Evolutionary conservation across 768 basidiomycete species (phyloP), one percentile per base, ranked within the genome.

Genomic region (Galerina sulciceps): DNA sequence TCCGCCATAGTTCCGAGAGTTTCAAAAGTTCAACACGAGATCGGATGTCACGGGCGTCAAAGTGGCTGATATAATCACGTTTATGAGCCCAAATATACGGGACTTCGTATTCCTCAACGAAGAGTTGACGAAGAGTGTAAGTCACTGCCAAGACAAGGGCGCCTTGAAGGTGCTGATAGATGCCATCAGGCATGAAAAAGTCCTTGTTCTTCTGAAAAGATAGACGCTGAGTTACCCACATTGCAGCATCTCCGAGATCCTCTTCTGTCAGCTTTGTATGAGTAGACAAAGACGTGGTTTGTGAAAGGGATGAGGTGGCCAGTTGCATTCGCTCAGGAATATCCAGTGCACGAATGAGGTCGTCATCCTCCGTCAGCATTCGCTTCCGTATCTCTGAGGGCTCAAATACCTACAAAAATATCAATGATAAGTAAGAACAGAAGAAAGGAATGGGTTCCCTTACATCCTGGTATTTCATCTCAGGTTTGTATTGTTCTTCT

Each of bases 301-400:
- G 72, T 1, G 92, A 92, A n/a, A 97, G 75, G 0, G 94, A 90
- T 18, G 91, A 93, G 18, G 87, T 90, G 13, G 89, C 85, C 17
- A 99, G 83, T 71, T 96, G 95, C 90, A 96, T 94, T 47, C 97
- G 90, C 71, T 99, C 97, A 1, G 97, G 97, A 37, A 93, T 86
- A 74, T 99, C 97, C 69, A 85, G 86, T 15, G 84, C 86, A 45
- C 96, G 89, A 60, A 99, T 96, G 45, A 93, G 78, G 67, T 96
- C 93, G 72, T 99, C 97, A 57, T 93, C 94, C 62, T 95, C 94
- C 3, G 94, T 96, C 26, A 99, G 79, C 79, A 93, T 81, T 40
- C 92, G 85, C 59, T 88, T 89, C 51, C 86, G 87, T 69, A 99
- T 99, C 77, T 98, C 95, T 10, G 96, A 91, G 0, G 97, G 97